Conservation (phyloP, 2,329 filamentous ascomycete genomes). For the Decorospora gaudefroyi region DNA sequence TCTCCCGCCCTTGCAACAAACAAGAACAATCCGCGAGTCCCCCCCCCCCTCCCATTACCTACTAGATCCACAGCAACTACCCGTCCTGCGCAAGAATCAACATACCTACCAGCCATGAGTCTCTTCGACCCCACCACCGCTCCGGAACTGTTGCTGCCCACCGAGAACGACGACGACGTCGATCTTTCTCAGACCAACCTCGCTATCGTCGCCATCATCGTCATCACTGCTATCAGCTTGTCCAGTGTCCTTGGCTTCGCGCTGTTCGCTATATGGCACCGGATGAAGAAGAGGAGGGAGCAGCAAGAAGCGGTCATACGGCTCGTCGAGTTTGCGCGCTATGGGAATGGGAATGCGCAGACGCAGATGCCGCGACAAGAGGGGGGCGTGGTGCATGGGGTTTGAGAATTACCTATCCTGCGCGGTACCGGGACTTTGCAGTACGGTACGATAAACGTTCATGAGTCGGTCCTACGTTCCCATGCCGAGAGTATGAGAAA, state of each 20-base stretch:
- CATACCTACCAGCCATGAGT: not conserved
- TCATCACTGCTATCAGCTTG: conserved; percentile 1
- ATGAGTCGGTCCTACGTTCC: not conserved
- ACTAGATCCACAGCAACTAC: not conserved
- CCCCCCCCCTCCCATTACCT: not conserved
- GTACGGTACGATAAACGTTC: not conserved
- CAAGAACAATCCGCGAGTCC: not conserved
- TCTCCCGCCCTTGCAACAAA: not conserved
- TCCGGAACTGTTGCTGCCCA: not conserved
- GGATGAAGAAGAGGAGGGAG: conserved; percentile 4
- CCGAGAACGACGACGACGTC: not conserved
- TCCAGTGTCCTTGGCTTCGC: not conserved
- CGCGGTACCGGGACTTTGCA: not conserved
- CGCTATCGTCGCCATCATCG: not conserved
- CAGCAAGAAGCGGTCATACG: not conserved
- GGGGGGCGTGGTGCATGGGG: not conserved
- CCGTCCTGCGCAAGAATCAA: too few relatives aligned
- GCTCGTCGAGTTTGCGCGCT: conserved; percentile 1
- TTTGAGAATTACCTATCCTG: too few relatives aligned
- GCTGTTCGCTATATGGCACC: conserved; percentile 3
- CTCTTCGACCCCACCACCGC: not conserved
- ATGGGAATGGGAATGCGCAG: not conserved
- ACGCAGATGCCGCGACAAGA: not conserved
- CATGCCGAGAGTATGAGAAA: too few relatives aligned
- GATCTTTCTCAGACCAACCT: not conserved